A percentile compares a stretch with the other conserved stretches of the same genome.
Evolutionary conservation across 768 basidiomycete species (phyloP).

Genomic region (Suillus paluster): DNA sequence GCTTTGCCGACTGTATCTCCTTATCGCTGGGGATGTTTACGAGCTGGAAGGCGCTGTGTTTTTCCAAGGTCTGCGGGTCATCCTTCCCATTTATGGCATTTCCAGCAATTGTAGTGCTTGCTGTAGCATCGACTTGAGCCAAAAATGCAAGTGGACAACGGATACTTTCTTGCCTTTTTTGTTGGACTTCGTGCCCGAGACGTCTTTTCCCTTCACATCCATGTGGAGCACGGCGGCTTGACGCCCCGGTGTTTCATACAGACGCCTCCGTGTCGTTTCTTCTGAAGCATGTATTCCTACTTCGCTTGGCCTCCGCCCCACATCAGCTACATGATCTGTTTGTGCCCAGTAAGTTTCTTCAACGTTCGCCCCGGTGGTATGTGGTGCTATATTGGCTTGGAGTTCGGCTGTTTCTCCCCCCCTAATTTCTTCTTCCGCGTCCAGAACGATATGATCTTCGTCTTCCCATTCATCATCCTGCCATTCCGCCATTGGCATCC

Average conservation of each 20-base stretch:
- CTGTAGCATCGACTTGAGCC: not conserved
- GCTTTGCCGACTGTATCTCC: conserved; percentile 15
- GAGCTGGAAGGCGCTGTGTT: conserved; percentile 14
- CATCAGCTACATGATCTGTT: not conserved
- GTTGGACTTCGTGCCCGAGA: too few species aligned
- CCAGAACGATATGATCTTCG: not conserved
- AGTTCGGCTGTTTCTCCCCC: not conserved
- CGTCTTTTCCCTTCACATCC: too few species aligned
- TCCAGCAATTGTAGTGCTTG: not conserved
- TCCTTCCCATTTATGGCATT: not conserved
- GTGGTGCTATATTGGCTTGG: not conserved
- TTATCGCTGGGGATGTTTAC: conserved; percentile 20
- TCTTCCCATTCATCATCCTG: not conserved
- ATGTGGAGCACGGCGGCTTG: not conserved
- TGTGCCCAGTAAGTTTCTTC: not conserved
- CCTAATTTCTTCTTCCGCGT: not conserved
- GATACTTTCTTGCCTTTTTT: not conserved
- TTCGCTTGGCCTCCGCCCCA: not conserved
- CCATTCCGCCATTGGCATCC: not conserved
- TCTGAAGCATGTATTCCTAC: not conserved
- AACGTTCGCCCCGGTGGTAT: not conserved
- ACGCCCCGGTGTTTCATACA: conserved; percentile 2
- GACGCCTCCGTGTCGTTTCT: conserved; percentile 1
- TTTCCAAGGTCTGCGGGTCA: not conserved
- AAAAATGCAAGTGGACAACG: not conserved